Conservation (phyloP, 495 filamentous ascomycete genomes). For the Letharia columbiana region DNA sequence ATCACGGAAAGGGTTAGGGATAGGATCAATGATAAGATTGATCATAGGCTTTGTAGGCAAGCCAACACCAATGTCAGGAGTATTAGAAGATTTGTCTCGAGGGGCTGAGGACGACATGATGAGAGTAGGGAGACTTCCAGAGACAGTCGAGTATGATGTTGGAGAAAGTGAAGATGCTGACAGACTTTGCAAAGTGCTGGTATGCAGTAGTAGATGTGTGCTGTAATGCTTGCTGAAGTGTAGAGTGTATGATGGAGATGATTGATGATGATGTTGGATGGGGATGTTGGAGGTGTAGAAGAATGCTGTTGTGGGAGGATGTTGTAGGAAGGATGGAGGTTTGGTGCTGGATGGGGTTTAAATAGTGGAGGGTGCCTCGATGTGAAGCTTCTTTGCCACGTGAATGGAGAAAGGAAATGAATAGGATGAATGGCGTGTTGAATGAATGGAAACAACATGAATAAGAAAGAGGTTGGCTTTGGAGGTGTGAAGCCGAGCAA, state of each 20-base stretch:
- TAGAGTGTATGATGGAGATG: not conserved
- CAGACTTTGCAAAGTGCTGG: not conserved
- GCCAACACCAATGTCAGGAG: not conserved
- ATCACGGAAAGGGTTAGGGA: conserved; percentile 13
- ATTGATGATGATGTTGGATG: not conserved
- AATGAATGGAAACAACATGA: not conserved
- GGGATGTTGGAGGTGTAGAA: not conserved
- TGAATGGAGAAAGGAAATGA: conserved; percentile 1
- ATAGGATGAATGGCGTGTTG: not conserved
- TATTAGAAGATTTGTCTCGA: not conserved
- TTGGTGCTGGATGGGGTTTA: conserved; percentile 6
- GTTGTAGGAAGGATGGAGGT: conserved; percentile 4
- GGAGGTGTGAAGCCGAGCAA: not conserved
- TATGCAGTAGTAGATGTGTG: not conserved
- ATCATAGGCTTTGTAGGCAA: not conserved
- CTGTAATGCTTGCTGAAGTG: conserved; percentile 2
- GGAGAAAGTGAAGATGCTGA: not conserved
- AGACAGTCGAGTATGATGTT: not conserved
- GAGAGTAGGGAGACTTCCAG: not conserved
- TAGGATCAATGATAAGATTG: not conserved
- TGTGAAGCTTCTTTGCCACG: not conserved
- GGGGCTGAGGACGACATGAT: not conserved
- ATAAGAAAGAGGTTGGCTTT: not conserved
- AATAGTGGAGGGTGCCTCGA: conserved; percentile 1
- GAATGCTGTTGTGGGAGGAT: not conserved